phyloP scores from a whole-genome alignment of 345 rosid species.

The Cardamine occulta region DNA sequence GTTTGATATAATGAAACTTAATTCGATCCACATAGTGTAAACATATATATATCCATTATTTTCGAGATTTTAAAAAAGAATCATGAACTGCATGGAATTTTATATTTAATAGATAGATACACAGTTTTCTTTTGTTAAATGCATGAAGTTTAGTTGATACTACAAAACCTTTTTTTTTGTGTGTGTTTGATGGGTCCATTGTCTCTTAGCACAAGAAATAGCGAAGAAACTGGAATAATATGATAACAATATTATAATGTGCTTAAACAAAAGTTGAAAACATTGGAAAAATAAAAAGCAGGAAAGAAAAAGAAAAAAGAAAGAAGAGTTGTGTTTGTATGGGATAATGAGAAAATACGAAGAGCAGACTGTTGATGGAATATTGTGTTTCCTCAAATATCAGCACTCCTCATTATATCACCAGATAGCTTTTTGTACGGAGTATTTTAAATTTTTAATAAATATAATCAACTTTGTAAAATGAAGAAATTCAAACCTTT shows the following conservation, averaged over 20 bases:
- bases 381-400: constrained; percentile 46
- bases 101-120: background rate
- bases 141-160: background rate
- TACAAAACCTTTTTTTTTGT: background rate
- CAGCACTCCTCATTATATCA: constrained; percentile 38
- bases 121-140: background rate
- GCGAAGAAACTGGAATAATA: background rate
- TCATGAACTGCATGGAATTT: background rate
- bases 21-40: background rate
- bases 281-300: constrained; percentile 39
- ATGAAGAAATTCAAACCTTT: background rate
- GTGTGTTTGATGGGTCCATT: background rate
- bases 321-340: constrained; percentile 15
- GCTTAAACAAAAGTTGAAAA: constrained; percentile 2
- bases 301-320: constrained; percentile 4
- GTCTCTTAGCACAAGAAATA: background rate
- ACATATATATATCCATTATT: background rate
- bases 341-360: constrained; percentile 36
- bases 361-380: constrained; percentile 44
- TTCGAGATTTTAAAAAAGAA: background rate
- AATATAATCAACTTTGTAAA: background rate
- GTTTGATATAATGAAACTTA: background rate
- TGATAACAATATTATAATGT: background rate
- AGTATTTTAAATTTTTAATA: background rate
- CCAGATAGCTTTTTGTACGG: constrained; percentile 38